These are phyloP conservation scores for Lasiosphaeria hispida DNA, from an alignment of 495 filamentous ascomycete species.

Conservation along the genomic window DNA sequence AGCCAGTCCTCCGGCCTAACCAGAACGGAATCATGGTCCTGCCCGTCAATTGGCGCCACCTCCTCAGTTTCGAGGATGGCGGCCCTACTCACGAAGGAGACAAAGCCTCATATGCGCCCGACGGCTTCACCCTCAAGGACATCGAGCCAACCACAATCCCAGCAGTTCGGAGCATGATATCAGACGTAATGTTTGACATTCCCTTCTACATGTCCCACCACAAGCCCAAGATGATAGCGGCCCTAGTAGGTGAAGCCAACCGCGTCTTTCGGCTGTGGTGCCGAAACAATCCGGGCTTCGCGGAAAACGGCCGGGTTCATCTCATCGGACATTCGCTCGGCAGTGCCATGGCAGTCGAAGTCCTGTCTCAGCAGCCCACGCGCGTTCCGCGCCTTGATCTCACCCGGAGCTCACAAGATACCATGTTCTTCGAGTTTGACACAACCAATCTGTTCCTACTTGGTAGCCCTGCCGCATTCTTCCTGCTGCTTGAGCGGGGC, in stretches of 20 bases:
- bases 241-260: slow-evolving; percentile 88
- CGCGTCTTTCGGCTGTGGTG: slow-evolving; percentile 93
- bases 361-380: slow-evolving; percentile 84
- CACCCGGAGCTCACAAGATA: slow-evolving; percentile 42
- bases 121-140: slow-evolving; percentile 76
- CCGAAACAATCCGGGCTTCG: slow-evolving; percentile 82
- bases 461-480: slow-evolving; percentile 92
- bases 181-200: slow-evolving; percentile 96
- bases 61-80: slow-evolving; percentile 78
- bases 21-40: slow-evolving; percentile 58
- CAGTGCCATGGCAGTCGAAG: slow-evolving; percentile 88
- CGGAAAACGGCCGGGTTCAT: slow-evolving; percentile 78
- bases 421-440: slow-evolving; percentile 82
- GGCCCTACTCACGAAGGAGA: slow-evolving; percentile 50
- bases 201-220: slow-evolving; percentile 96
- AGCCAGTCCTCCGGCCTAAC: slow-evolving; percentile 65
- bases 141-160: slow-evolving; percentile 91
- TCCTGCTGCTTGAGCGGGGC: slow-evolving; percentile 82
- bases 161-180: slow-evolving; percentile 83
- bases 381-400: slow-evolving; percentile 54
- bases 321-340: slow-evolving; percentile 91
- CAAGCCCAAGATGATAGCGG: slow-evolving; percentile 89
- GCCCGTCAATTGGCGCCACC: slow-evolving; percentile 82
- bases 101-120: slow-evolving; percentile 45
- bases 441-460: slow-evolving; percentile 84